phyloP scores from a whole-genome alignment of 208 protist species.

The Acanthamoeba triangularis region DNA sequence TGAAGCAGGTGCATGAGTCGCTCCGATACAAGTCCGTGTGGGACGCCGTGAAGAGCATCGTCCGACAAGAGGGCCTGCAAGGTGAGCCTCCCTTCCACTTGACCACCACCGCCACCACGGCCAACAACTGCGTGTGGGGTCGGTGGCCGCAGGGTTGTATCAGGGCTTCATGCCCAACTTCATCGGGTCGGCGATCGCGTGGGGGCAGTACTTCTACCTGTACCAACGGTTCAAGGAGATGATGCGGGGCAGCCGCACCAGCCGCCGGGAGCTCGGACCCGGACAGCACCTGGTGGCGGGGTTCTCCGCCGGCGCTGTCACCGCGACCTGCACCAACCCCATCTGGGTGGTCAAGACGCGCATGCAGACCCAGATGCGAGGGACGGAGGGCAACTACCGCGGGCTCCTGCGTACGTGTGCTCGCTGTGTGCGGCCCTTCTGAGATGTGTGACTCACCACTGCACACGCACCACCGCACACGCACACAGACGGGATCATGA shows the following conservation, averaged over 20 bases:
- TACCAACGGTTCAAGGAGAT: constrained; percentile 21
- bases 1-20: neutral
- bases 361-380: constrained; percentile 49
- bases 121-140: neutral
- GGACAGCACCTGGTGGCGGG: constrained; percentile 6
- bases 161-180: constrained; percentile 62
- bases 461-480: neutral
- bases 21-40: constrained; percentile 22
- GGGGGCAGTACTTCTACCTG: constrained; percentile 58
- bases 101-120: neutral
- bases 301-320: neutral
- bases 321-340: constrained; percentile 40
- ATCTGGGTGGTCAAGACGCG: constrained; percentile 64
- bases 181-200: constrained; percentile 16
- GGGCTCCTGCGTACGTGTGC: constrained; percentile 18
- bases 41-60: neutral
- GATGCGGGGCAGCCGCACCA: neutral
- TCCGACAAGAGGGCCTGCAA: constrained; percentile 19
- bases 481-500: neutral
- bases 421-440: neutral
- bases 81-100: neutral
- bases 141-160: constrained; percentile 21
- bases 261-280: neutral
- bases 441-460: neutral
- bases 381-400: neutral